Percentiles rank a stretch among this genome's conserved stretches.
These are phyloP conservation scores for Hura crepitans DNA, from an alignment of 441 rosid species.

Conservation along the genomic window DNA sequence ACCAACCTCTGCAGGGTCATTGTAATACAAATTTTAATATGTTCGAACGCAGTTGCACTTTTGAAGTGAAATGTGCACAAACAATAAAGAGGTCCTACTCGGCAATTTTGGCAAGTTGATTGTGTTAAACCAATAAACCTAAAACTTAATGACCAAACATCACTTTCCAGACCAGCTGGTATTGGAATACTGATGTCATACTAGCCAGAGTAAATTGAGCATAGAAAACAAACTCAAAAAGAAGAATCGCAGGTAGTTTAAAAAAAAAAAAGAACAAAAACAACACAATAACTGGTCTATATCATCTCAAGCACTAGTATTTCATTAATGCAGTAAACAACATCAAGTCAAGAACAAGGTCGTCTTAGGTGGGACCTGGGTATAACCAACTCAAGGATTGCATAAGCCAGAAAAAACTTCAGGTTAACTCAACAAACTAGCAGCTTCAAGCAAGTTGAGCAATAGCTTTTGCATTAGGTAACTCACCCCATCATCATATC, in stretches of 20 bases:
- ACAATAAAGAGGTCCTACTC: not conserved
- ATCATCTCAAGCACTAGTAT: slow-evolving; percentile 4
- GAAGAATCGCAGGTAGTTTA: not conserved
- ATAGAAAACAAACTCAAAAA: not conserved
- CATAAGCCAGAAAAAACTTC: not conserved
- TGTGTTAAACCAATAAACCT: not conserved
- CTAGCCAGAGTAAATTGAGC: not conserved
- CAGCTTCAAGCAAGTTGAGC: slow-evolving; percentile 8
- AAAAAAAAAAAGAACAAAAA: not conserved
- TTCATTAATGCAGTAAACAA: not conserved
- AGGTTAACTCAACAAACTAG: slow-evolving; percentile 10
- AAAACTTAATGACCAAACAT: slow-evolving; percentile 1
- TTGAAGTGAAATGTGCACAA: not conserved
- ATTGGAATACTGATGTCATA: slow-evolving; percentile 6
- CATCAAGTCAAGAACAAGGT: slow-evolving; percentile 6
- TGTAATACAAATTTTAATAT: slow-evolving; percentile 7
- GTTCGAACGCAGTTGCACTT: not conserved
- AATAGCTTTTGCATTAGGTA: slow-evolving; percentile 18
- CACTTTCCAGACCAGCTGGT: not conserved
- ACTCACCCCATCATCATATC: slow-evolving; percentile 87
- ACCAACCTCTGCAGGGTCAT: slow-evolving; percentile 67
- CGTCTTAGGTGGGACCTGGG: not conserved
- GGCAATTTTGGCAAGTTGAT: slow-evolving; percentile 5
- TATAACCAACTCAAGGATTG: slow-evolving; percentile 5
- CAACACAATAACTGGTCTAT: not conserved